Conservation (phyloP, 2,329 filamentous ascomycete species). For the Calonectria montana region DNA sequence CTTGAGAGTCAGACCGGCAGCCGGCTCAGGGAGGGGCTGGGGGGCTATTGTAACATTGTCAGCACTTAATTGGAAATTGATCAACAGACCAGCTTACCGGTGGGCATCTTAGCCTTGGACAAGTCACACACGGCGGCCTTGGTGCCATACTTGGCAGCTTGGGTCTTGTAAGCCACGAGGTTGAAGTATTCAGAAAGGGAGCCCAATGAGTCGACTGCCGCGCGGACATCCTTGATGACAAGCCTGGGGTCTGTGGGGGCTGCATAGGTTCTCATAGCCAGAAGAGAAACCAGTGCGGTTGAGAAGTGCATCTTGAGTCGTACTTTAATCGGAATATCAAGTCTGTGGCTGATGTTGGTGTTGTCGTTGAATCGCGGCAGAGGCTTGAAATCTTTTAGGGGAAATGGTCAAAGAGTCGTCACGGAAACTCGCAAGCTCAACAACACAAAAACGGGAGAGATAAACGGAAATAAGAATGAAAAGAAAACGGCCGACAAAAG, state of each 20-base stretch:
- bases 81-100: slow-evolving; percentile 51
- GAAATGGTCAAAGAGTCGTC: slow-evolving; percentile 25
- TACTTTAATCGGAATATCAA: slow-evolving; percentile 14
- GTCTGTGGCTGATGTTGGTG: neutral
- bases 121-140: slow-evolving; percentile 64
- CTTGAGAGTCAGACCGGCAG: slow-evolving; percentile 71
- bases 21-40: slow-evolving; percentile 69
- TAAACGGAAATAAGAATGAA: slow-evolving; percentile 36
- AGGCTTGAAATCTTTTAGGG: slow-evolving; percentile 24
- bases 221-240: slow-evolving; percentile 50
- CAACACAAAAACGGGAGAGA: slow-evolving; percentile 32
- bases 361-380: slow-evolving; percentile 5
- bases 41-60: slow-evolving; percentile 56
- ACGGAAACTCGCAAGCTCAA: slow-evolving; percentile 20
- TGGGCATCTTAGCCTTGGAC: slow-evolving; percentile 62
- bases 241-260: slow-evolving; percentile 56
- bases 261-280: slow-evolving; percentile 58
- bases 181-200: slow-evolving; percentile 72
- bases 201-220: slow-evolving; percentile 54
- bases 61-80: slow-evolving; percentile 18
- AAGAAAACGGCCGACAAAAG: slow-evolving; percentile 36
- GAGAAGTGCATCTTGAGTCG: slow-evolving; percentile 62
- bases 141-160: slow-evolving; percentile 56
- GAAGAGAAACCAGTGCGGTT: slow-evolving; percentile 57
- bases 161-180: slow-evolving; percentile 66